phyloP scores from a whole-genome alignment of 169 alveolate genomes.

The Plasmodium cynomolgi region DNA sequence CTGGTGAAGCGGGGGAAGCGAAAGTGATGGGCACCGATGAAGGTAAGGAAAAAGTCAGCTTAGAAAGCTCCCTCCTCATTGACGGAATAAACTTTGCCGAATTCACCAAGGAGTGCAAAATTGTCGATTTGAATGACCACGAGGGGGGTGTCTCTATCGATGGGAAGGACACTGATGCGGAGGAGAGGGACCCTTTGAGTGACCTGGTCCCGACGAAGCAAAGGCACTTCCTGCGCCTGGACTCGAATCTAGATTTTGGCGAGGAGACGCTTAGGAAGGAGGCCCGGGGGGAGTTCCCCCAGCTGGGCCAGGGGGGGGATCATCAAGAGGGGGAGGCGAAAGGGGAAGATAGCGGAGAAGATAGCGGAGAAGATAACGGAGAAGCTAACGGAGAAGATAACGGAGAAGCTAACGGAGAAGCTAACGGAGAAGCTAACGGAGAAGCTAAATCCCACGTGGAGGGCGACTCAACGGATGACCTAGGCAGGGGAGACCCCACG shows the following conservation, averaged over 20 bases:
- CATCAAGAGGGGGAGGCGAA: not conserved
- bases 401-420: not conserved
- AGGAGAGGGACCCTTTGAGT: not conserved
- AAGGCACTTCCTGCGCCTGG: constrained; percentile 1
- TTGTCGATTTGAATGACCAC: not conserved
- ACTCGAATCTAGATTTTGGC: not conserved
- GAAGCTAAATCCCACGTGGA: not conserved
- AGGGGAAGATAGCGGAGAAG: not conserved
- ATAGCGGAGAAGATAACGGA: not conserved
- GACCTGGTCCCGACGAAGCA: not conserved
- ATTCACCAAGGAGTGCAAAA: constrained; percentile 59
- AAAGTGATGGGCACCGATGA: not conserved
- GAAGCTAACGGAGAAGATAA: not conserved
- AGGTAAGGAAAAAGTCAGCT: not conserved
- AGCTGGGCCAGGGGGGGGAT: not conserved
- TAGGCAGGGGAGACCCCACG: not conserved
- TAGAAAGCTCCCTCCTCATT: constrained; percentile 8
- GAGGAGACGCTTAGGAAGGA: not conserved
- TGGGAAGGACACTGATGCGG: not conserved
- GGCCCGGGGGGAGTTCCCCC: not conserved
- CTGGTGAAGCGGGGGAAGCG: not conserved
- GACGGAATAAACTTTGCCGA: constrained; percentile 59
- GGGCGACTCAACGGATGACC: not conserved
- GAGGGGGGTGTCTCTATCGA: not conserved
- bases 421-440: not conserved